A percentile compares a stretch with the other conserved stretches of the same genome.
phyloP scores from a whole-genome alignment of 106 monocot genomes.

The Gastrodia elata region DNA sequence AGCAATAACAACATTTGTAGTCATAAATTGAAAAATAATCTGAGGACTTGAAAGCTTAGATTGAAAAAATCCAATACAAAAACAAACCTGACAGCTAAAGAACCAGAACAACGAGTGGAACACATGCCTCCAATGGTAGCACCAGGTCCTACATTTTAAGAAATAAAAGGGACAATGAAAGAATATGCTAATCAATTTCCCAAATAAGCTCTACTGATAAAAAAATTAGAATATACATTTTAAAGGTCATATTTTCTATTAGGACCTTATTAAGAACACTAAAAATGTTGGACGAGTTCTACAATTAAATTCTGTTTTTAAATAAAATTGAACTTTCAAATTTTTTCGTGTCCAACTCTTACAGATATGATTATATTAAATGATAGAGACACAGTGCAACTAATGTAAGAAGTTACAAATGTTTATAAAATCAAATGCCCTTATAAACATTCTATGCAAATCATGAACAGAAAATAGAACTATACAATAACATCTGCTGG shows the following conservation, averaged over 20 bases:
- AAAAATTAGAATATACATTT: not conserved
- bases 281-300: no score
- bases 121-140: slow-evolving; percentile 99
- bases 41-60: not conserved
- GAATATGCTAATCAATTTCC: not conserved
- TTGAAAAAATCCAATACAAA: slow-evolving; percentile 5
- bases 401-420: no score
- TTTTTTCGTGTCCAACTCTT: no score
- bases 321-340: no score
- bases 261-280: no score
- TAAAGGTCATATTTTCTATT: not conserved
- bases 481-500: no score
- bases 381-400: no score
- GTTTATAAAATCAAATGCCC: no score
- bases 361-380: no score
- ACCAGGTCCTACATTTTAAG: slow-evolving; percentile 62
- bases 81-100: slow-evolving; percentile 92
- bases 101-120: slow-evolving; percentile 97
- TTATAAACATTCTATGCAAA: no score
- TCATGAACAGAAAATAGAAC: no score
- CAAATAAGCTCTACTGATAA: not conserved
- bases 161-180: slow-evolving; percentile 1
- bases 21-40: not conserved
- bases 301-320: no score
- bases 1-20: not conserved